Conservation (phyloP, 345 rosid genomes). For the Citrus unshiu region DNA sequence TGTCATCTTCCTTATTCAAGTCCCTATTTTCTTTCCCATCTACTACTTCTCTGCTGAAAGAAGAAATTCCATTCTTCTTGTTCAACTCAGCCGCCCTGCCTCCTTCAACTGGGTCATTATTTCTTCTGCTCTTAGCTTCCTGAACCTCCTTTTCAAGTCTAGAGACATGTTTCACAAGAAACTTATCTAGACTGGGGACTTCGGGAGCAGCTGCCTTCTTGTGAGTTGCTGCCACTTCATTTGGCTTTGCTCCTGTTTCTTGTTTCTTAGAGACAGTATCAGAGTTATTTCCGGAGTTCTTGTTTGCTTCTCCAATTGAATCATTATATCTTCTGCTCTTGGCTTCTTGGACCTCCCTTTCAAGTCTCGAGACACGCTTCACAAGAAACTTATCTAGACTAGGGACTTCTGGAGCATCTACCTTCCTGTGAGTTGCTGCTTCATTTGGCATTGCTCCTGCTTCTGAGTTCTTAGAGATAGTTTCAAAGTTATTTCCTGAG, state of each 20-base stretch:
- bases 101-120: constrained; percentile 24
- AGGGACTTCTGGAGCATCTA: constrained; percentile 46
- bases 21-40: constrained; percentile 60
- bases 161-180: constrained; percentile 66
- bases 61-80: not conserved
- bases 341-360: constrained; percentile 83
- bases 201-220: constrained; percentile 26
- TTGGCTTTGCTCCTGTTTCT: not conserved
- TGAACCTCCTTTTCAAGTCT: constrained; percentile 84
- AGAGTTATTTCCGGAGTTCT: constrained; percentile 22
- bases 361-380: constrained; percentile 72
- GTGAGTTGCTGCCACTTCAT: constrained; percentile 1
- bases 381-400: constrained; percentile 83
- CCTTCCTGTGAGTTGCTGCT: constrained; percentile 22
- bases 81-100: constrained; percentile 8
- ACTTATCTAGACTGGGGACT: constrained; percentile 68
- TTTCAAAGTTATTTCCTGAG: constrained; percentile 14
- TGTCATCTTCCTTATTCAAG: constrained; percentile 23
- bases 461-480: constrained; percentile 23
- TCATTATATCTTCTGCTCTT: constrained; percentile 39
- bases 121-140: constrained; percentile 65
- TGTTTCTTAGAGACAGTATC: constrained; percentile 14
- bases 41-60: constrained; percentile 4
- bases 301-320: constrained; percentile 50
- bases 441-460: constrained; percentile 28